Evolutionary conservation across 768 basidiomycete genomes (phyloP), one percentile per base, ranked within the genome.

Genomic region (Auriculariales sp.): DNA sequence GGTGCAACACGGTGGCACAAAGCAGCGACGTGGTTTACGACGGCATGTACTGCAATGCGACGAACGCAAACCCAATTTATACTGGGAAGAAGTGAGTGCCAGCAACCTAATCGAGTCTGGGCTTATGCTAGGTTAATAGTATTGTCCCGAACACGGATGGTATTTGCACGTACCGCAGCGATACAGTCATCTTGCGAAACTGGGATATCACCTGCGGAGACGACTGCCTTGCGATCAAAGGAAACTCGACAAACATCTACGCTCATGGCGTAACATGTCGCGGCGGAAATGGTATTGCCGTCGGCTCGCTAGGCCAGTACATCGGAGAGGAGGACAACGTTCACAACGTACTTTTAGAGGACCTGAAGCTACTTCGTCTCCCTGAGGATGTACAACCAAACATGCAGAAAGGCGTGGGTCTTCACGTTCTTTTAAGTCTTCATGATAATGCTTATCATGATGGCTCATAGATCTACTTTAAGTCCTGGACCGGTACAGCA

Each of bases 201-300:
- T 79, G 71, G 72, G 76, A 79, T 60, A 58, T 79, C 15, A 78
- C 76, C n/a, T 74, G 70, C 49, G 76, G 77, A 15, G 78, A 79
- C 56, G 77, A 79, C 54, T 79, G 77, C 51, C 60, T 79, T n/a
- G 77, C 75, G 6, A 74, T 79, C 63, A 78, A 79, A 64, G 77
- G 76, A 5, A 79, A 79, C 58, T 73, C 74, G 29, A 71, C 77
- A 2, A 74, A 76, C 53, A 58, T 79, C 49, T 28, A 70, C 22
- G 71, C 68, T 0, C 61, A 64, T 3, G 71, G 75, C 52, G 65
- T 77, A 36, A 71, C 69, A 47, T 79, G 77, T 54, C 67, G 71
- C 19, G 78, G 77, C 14, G 78, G 77, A 9, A 78, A 77, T 53
- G 77, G 77, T 2, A 70, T 80, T 28, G 77, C 78, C 1, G 72